These are phyloP conservation scores for Musa itinerans DNA, from an alignment of 176 grass and related monocot genomes.

Conservation along the genomic window DNA sequence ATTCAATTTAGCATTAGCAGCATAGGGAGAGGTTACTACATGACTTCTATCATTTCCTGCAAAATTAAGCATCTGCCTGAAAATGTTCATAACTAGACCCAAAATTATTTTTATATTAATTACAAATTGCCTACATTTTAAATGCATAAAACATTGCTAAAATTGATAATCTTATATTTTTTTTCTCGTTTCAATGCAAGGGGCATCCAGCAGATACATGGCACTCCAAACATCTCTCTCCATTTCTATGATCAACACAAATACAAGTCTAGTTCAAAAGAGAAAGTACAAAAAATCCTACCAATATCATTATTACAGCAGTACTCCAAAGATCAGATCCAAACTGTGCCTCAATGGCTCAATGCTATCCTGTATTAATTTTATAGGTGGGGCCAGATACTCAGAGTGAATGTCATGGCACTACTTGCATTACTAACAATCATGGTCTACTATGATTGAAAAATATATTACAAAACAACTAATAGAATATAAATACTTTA, in stretches of 20 bases:
- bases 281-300: not conserved
- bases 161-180: too few species aligned
- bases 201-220: too few species aligned
- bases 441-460: not conserved
- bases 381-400: not conserved
- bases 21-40: too few species aligned
- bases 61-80: not conserved
- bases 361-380: not conserved
- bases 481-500: constrained; percentile 36
- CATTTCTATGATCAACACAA: not conserved
- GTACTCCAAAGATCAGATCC: not conserved
- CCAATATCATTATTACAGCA: not conserved
- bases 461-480: not conserved
- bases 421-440: not conserved
- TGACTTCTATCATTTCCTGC: not conserved
- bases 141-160: not conserved
- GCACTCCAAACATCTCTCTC: not conserved
- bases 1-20: not conserved
- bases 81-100: not conserved
- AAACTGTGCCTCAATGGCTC: not conserved
- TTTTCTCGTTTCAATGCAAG: too few species aligned
- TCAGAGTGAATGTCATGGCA: not conserved
- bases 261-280: not conserved
- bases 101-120: not conserved
- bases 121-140: not conserved